Evolutionary conservation across 1,284 basidiomycete species (phyloP).

Genomic region (Rhodotorula sp.): DNA sequence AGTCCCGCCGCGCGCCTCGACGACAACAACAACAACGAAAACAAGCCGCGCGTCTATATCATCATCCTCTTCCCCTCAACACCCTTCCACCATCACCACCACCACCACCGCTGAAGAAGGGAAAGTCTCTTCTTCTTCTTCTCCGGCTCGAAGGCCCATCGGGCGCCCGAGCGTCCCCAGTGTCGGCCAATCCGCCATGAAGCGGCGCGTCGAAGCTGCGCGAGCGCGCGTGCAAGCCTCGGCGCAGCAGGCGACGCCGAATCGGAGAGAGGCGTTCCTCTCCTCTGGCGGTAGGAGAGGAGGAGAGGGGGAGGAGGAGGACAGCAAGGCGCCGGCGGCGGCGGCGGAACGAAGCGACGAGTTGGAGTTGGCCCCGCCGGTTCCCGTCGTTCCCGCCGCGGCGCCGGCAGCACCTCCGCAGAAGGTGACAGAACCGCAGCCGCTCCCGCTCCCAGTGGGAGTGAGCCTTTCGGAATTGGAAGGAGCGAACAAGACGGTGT

Average conservation of each 20-base stretch:
- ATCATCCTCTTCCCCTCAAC: background rate
- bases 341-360: no score
- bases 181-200: background rate
- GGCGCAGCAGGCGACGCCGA: slow-evolving; percentile 5
- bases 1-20: no score
- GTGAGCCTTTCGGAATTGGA: background rate
- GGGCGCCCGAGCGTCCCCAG: background rate
- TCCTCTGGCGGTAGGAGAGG: background rate
- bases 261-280: background rate
- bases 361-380: background rate
- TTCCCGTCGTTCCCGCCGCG: background rate
- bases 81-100: background rate
- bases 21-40: no score
- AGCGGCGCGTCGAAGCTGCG: background rate
- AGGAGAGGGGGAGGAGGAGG: background rate
- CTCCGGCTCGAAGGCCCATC: slow-evolving; percentile 9
- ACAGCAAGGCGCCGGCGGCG: no score
- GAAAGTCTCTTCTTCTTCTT: background rate
- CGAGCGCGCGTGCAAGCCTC: background rate
- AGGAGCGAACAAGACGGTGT: slow-evolving; percentile 2
- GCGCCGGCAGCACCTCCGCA: background rate
- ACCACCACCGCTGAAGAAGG: background rate
- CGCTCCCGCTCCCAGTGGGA: background rate
- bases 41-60: no score
- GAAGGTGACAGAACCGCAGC: background rate